Conservation (phyloP, 495 filamentous ascomycete genomes). For the Penicillium maclennaniae region DNA sequence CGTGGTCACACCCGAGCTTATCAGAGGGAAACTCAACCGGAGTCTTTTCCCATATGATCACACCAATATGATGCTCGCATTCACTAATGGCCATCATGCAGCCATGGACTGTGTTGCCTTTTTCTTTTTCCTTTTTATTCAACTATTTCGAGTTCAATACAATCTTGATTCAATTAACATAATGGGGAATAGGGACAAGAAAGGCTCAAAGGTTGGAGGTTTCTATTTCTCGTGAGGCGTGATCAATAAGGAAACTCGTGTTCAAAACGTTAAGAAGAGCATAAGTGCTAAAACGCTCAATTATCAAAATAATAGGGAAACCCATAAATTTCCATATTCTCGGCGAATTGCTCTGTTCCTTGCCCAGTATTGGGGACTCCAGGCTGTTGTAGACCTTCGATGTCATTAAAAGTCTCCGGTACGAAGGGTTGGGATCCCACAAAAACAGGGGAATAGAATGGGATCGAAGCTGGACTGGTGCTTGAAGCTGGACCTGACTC, state of each 20-base stretch:
- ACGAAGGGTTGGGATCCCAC: conserved; percentile 18
- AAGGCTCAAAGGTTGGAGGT: not conserved
- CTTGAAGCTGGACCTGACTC: conserved; percentile 16
- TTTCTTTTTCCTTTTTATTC: not conserved
- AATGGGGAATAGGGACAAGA: not conserved
- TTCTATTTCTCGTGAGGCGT: not conserved
- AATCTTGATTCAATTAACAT: not conserved
- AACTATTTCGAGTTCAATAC: too few species aligned
- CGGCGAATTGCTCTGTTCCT: conserved; percentile 7
- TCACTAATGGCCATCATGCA: too few species aligned
- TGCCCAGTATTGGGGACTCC: conserved; percentile 10
- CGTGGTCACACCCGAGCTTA: not conserved
- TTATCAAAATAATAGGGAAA: conserved; percentile 33
- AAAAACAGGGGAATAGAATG: conserved; percentile 10
- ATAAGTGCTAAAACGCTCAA: conserved; percentile 2
- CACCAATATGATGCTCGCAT: too few species aligned
- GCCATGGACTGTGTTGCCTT: not conserved
- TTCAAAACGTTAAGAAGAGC: conserved; percentile 1
- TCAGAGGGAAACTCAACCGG: too few species aligned
- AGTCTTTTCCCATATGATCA: too few species aligned
- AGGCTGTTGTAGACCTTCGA: conserved; percentile 9
- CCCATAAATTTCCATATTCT: conserved; percentile 18
- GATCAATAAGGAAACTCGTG: conserved; percentile 13
- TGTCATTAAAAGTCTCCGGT: conserved; percentile 21
- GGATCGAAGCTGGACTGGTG: conserved; percentile 15